Evolutionary conservation across 805 yeast genomes (phyloP), one percentile per base, ranked within the genome.

Genomic region (Metschnikowia koreensis): DNA sequence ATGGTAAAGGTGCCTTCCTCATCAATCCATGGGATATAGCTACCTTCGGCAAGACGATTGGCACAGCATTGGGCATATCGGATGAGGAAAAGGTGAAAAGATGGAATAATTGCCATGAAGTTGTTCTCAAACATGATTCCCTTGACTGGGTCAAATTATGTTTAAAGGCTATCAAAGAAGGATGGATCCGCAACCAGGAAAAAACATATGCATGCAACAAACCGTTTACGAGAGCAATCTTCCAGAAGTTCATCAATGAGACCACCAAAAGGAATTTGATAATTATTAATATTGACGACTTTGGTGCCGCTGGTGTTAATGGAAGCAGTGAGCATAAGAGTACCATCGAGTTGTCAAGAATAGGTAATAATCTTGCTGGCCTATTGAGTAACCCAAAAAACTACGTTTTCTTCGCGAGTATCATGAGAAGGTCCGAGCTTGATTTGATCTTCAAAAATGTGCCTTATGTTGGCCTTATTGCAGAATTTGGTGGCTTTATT

Each of bases 11-110:
- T 11, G 85, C 96, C 3, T 54, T 88, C 3, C 67, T 90, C 37
- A 84, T 93, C 37, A 94, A 94, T 62, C 99, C 99, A 1, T 94
- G 97, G 96, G 93, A 91, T 67, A 75, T 80, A 29, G 79, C 76
- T 42, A 80, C 80, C 53, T 81, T 91, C 53, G 75, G 94, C 0
- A 75, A 80, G n/a, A 75, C 81, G 8, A 86, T 89, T 50, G 75
- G 81, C 54, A 51, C 61, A 8, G 89, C 89, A n/a, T 69, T 94
- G 39, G 81, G 80, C 13, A 83, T 91, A 90, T 51, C 76, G 5
- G 65, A 64, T 1, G 76, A 71, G n/a, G 93, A 87, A 55, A 83
- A 83, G 54, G 60, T 68, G 34, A 59, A 68, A 36, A 76, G 89
- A 43, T 90, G 96, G 94, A 66, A 75, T 16, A 69, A 68, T 17